phyloP scores from a whole-genome alignment of 129 eudicot genomes.

The Lactuca sativa region DNA sequence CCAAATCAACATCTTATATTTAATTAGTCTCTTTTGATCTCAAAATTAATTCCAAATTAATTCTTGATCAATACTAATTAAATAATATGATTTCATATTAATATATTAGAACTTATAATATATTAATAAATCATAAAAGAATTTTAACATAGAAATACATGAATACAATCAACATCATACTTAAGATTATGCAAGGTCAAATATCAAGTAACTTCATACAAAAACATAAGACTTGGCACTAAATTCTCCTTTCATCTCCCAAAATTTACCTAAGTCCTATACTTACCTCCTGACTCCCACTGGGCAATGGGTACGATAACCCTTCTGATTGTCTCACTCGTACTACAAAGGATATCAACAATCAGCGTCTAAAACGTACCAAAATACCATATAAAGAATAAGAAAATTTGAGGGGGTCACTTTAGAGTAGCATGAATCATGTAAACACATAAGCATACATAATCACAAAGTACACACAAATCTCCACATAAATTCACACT shows the following conservation, averaged over 20 bases:
- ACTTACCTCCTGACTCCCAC: background rate
- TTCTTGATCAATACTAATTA: too few species aligned
- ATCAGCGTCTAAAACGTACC: background rate
- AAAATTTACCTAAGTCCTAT: background rate
- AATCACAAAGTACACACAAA: background rate
- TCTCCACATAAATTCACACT: background rate
- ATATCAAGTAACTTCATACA: background rate
- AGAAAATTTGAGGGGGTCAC: background rate
- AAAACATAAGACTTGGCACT: background rate
- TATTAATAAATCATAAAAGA: background rate
- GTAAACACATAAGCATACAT: background rate
- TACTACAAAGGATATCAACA: background rate
- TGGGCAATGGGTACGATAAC: background rate
- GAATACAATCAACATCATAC: background rate
- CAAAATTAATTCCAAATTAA: too few species aligned
- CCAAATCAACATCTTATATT: too few species aligned
- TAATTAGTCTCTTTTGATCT: too few species aligned
- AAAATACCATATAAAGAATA: background rate
- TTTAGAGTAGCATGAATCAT: background rate
- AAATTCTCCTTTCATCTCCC: background rate
- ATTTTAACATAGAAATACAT: background rate
- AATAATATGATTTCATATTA: too few species aligned
- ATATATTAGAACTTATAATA: too few species aligned
- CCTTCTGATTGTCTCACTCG: background rate
- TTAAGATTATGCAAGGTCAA: background rate